Percentiles rank a stretch among this genome's conserved stretches.
Evolutionary conservation across 2,329 filamentous ascomycete species (phyloP).

Genomic region (Stemphylium vesicarium): DNA sequence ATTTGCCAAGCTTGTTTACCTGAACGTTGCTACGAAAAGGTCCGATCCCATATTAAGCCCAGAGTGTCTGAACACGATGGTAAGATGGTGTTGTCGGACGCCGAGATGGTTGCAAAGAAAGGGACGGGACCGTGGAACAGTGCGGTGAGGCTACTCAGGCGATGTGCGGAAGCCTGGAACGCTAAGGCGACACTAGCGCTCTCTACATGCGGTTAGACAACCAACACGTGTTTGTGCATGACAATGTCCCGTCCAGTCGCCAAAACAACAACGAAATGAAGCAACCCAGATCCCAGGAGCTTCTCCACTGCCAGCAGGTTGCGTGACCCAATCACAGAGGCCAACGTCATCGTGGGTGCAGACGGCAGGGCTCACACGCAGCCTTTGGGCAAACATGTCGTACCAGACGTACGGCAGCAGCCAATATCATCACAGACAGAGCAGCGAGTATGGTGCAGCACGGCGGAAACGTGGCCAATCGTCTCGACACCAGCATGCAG

Average conservation of each 20-base stretch:
- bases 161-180: background rate
- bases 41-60: background rate
- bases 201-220: slow-evolving; percentile 10
- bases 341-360: slow-evolving; percentile 1
- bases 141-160: background rate
- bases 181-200: background rate
- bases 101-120: background rate
- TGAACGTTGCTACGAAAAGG: background rate
- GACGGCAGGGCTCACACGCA: background rate
- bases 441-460: background rate
- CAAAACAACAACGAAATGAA: slow-evolving; percentile 8
- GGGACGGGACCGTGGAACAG: background rate
- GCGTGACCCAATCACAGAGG: slow-evolving; percentile 1
- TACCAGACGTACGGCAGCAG: background rate
- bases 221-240: slow-evolving; percentile 18
- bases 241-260: background rate
- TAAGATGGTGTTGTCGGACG: background rate
- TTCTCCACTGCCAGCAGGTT: background rate
- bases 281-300: background rate
- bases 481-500: background rate
- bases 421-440: slow-evolving; percentile 5
- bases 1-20: no score
- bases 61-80: no score
- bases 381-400: slow-evolving; percentile 2
- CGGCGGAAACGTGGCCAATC: background rate